phyloP scores from a whole-genome alignment of 2,329 filamentous ascomycete species.

The Calycina herbarum region DNA sequence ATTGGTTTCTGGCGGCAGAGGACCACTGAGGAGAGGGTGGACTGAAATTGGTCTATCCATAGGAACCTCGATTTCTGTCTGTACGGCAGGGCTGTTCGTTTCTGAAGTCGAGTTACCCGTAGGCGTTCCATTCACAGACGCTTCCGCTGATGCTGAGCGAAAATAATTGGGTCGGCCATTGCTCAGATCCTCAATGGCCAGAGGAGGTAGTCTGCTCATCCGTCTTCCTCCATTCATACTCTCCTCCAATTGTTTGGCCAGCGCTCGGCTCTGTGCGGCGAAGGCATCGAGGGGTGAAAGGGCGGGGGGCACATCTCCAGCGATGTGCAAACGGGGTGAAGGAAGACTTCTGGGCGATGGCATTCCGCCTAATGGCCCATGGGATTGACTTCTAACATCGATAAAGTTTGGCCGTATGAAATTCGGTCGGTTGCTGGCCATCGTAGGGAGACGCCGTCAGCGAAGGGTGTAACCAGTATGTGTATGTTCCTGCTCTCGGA shows the following conservation, averaged over 20 bases:
- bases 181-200: constrained; percentile 77
- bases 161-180: constrained; percentile 80
- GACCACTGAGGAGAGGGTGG: constrained; percentile 68
- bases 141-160: constrained; percentile 68
- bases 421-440: constrained; percentile 26
- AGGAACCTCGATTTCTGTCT: constrained; percentile 54
- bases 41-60: constrained; percentile 66
- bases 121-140: constrained; percentile 33
- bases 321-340: constrained; percentile 75
- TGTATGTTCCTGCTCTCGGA: constrained; percentile 11
- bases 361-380: constrained; percentile 27
- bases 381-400: constrained; percentile 36
- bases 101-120: constrained; percentile 38
- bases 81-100: constrained; percentile 44
- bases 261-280: constrained; percentile 82
- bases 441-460: constrained; percentile 19
- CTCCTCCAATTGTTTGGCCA: constrained; percentile 85
- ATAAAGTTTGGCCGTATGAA: constrained; percentile 32
- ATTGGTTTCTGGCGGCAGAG: neutral
- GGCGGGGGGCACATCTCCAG: constrained; percentile 81
- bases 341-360: constrained; percentile 31
- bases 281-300: constrained; percentile 95
- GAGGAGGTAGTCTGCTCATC: constrained; percentile 81
- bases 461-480: neutral
- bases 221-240: constrained; percentile 74